phyloP scores from a whole-genome alignment of 2,329 filamentous ascomycete species.

The Mollisiaceae sp. region DNA sequence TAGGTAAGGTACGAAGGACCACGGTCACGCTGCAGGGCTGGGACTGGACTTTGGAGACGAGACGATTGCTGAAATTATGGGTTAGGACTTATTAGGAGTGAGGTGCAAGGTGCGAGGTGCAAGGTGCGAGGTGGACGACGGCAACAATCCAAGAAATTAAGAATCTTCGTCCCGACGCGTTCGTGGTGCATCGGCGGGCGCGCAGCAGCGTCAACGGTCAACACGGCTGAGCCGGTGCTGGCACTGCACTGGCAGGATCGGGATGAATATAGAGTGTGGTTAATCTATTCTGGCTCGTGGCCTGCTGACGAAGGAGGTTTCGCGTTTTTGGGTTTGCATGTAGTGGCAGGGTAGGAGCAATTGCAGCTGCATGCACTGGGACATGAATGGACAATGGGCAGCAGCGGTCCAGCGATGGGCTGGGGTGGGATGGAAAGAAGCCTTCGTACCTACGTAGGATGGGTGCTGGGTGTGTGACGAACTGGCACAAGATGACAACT shows the following conservation, averaged over 20 bases:
- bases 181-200: slow-evolving; percentile 16
- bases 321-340: slow-evolving; percentile 7
- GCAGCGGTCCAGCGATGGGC: not conserved
- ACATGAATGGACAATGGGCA: not conserved
- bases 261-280: not conserved
- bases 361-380: not conserved
- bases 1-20: not conserved
- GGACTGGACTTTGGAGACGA: slow-evolving; percentile 17
- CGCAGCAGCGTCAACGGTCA: slow-evolving; percentile 11
- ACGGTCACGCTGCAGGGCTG: not conserved
- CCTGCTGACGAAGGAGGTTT: not conserved
- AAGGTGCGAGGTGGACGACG: not conserved
- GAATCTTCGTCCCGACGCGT: slow-evolving; percentile 22
- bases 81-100: no score
- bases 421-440: not conserved
- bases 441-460: not conserved
- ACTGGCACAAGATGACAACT: not conserved
- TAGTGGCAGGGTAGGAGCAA: not conserved
- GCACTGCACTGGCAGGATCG: not conserved
- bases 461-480: not conserved
- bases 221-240: not conserved
- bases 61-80: slow-evolving; percentile 2
- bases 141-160: no score
- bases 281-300: slow-evolving; percentile 2
- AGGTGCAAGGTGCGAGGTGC: no score